Evolutionary conservation across 1,284 basidiomycete species (phyloP).

Genomic region (Cryptococcus deneoformans): DNA sequence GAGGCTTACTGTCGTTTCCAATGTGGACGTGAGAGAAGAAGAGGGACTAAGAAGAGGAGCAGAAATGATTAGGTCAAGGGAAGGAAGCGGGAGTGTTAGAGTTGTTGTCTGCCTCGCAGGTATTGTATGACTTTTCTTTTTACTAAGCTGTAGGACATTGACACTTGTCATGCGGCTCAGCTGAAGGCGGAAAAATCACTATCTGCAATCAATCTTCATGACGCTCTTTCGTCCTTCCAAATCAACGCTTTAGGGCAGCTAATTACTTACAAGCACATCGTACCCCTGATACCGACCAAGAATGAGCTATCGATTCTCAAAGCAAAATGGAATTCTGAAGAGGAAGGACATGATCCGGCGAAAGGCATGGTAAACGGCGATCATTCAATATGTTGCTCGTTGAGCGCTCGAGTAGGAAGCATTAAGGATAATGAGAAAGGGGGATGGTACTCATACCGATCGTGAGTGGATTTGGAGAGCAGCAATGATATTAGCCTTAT

Average conservation of each 20-base stretch:
- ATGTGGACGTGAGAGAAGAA: constrained; percentile 50
- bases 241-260: constrained; percentile 55
- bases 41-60: constrained; percentile 45
- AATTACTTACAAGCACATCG: constrained; percentile 54
- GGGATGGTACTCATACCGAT: constrained; percentile 68
- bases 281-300: constrained; percentile 51
- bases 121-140: constrained; percentile 34
- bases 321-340: constrained; percentile 7
- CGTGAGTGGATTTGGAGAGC: constrained; percentile 34
- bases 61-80: constrained; percentile 43
- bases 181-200: constrained; percentile 54
- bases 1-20: constrained; percentile 47
- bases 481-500: background rate
- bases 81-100: constrained; percentile 46
- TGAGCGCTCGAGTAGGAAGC: constrained; percentile 54
- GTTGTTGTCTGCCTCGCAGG: constrained; percentile 53
- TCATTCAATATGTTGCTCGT: constrained; percentile 47
- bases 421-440: constrained; percentile 52
- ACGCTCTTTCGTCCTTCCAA: constrained; percentile 34
- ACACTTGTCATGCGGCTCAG: constrained; percentile 19
- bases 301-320: background rate
- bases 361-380: constrained; percentile 41
- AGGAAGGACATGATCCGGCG: constrained; percentile 40
- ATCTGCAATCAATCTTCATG: constrained; percentile 42
- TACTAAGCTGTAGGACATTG: background rate